These are phyloP conservation scores for Dryas drummondii DNA, from an alignment of 306 rosid genomes.

Conservation along the genomic window DNA sequence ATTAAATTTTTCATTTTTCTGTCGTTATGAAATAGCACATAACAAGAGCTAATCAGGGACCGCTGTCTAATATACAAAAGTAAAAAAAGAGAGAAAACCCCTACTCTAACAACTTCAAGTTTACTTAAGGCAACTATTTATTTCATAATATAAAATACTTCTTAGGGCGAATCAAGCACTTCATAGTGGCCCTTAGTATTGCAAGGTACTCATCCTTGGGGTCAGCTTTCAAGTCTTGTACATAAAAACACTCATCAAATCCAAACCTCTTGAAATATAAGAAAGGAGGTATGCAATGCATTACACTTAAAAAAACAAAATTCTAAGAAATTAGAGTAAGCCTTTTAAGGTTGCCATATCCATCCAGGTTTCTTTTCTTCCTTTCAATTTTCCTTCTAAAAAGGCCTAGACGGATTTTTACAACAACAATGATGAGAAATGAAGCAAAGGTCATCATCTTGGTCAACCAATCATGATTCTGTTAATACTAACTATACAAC, in stretches of 20 bases:
- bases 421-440: no score
- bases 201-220: constrained; percentile 33
- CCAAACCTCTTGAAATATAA: background rate
- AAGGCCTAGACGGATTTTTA: no score
- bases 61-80: background rate
- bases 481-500: background rate
- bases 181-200: constrained; percentile 26
- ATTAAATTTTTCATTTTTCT: background rate
- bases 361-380: no score
- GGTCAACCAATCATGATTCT: background rate
- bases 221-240: constrained; percentile 34
- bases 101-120: background rate
- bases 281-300: no score
- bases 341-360: no score
- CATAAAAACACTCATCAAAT: background rate
- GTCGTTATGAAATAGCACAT: no score
- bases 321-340: no score
- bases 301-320: no score
- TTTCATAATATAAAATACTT: constrained; percentile 11
- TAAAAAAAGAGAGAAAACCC: no score
- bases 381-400: no score
- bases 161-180: constrained; percentile 36
- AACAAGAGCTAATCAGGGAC: background rate
- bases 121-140: background rate
- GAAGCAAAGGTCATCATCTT: background rate